These are phyloP conservation scores for Phytopythium aichiense DNA, from an alignment of 352 stramenopile species.

Conservation along the genomic window DNA sequence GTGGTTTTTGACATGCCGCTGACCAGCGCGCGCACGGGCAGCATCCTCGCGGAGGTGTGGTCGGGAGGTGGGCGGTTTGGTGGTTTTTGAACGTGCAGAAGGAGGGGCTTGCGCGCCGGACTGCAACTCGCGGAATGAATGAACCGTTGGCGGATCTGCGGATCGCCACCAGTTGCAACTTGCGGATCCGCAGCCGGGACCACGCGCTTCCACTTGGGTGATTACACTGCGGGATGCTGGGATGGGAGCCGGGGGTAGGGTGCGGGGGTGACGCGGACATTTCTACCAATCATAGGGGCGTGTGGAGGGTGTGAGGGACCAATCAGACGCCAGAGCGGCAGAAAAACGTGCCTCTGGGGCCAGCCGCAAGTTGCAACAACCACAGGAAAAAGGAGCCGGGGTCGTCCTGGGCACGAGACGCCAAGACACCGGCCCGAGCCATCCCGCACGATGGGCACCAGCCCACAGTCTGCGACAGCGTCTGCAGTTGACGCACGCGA, in stretches of 20 bases:
- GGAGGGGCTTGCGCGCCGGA: background rate
- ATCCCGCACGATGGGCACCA: background rate
- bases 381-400: background rate
- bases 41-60: background rate
- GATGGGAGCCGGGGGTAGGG: background rate
- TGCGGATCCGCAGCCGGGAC: background rate
- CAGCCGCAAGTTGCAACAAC: background rate
- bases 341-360: background rate
- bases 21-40: background rate
- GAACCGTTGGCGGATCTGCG: background rate
- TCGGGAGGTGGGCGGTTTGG: background rate
- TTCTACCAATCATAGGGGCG: background rate
- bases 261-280: background rate
- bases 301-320: background rate
- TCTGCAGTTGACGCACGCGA: background rate
- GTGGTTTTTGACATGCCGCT: background rate
- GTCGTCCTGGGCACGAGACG: background rate
- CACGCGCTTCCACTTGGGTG: background rate
- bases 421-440: background rate
- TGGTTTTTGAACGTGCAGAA: background rate
- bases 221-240: background rate
- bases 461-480: background rate
- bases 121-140: background rate
- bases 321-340: background rate
- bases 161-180: background rate